These are phyloP conservation scores for Debaryomycetaceae sp. DNA, from an alignment of 1,139 yeast genomes.

Conservation along the genomic window DNA sequence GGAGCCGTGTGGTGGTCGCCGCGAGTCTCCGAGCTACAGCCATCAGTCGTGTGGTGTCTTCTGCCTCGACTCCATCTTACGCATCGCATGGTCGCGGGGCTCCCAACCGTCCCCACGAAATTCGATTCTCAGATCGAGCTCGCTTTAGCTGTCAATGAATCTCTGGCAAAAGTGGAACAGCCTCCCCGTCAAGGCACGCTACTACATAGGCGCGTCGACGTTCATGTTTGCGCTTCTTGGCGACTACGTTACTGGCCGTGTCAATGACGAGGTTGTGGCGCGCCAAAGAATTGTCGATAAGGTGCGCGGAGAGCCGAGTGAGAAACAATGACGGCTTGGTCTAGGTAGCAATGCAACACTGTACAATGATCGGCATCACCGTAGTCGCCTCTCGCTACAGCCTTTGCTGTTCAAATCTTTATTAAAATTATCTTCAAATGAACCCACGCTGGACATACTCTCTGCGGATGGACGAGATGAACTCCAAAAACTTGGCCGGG, in stretches of 20 bases:
- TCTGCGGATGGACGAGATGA: conserved; percentile 46
- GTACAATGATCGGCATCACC: neutral
- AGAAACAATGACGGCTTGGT: conserved; percentile 1
- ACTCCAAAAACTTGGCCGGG: conserved; percentile 81
- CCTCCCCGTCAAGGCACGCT: conserved; percentile 47
- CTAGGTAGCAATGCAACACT: neutral
- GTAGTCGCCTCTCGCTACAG: neutral
- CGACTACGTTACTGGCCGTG: conserved; percentile 43
- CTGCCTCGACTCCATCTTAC: no score
- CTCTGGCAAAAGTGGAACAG: conserved; percentile 44
- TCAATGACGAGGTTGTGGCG: conserved; percentile 38
- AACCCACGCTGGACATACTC: conserved; percentile 30
- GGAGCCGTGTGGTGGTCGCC: conserved; percentile 45
- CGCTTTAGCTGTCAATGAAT: conserved; percentile 23
- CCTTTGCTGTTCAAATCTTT: neutral
- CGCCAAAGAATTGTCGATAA: conserved; percentile 16
- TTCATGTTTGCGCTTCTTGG: conserved; percentile 49
- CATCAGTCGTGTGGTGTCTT: no score
- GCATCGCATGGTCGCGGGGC: no score
- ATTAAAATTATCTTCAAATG: conserved; percentile 14
- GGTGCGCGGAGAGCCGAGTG: conserved; percentile 3
- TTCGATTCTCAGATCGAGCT: neutral
- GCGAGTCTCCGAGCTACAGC: no score
- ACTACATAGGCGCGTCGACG: conserved; percentile 53
- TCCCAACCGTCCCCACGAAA: no score